A percentile compares a stretch with the other conserved stretches of the same genome.
These are phyloP conservation scores for Pseudopithomyces maydicus DNA, from an alignment of 2,329 filamentous ascomycete genomes.

Conservation along the genomic window DNA sequence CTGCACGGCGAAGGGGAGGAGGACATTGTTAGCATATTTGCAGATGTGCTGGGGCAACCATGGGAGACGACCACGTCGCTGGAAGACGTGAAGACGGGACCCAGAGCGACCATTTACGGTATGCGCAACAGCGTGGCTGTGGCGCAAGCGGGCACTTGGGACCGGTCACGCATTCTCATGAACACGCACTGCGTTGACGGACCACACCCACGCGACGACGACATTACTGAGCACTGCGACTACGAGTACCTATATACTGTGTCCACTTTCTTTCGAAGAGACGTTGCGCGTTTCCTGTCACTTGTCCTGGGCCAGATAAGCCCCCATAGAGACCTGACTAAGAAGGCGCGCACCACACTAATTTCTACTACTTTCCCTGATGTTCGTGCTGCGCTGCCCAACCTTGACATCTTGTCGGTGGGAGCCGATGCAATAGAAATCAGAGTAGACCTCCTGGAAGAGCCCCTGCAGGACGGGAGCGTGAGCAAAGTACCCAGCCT, in stretches of 20 bases:
- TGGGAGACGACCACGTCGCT: slow-evolving; percentile 65
- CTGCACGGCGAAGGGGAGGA: slow-evolving; percentile 75
- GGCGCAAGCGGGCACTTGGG: slow-evolving; percentile 62
- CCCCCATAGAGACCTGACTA: slow-evolving; percentile 76
- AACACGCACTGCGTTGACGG: slow-evolving; percentile 77
- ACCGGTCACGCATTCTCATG: slow-evolving; percentile 67
- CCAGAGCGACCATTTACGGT: slow-evolving; percentile 71
- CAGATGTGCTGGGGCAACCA: slow-evolving; percentile 78
- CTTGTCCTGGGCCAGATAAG: slow-evolving; percentile 80
- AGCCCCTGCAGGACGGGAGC: slow-evolving; percentile 67
- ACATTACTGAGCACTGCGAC: slow-evolving; percentile 72
- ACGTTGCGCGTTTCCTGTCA: slow-evolving; percentile 78
- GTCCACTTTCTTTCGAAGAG: slow-evolving; percentile 72
- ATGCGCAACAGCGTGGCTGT: slow-evolving; percentile 64
- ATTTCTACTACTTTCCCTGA: slow-evolving; percentile 90
- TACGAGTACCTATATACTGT: slow-evolving; percentile 87
- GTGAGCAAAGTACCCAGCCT: slow-evolving; percentile 74
- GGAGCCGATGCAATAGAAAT: slow-evolving; percentile 86
- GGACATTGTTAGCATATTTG: slow-evolving; percentile 74
- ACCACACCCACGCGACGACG: slow-evolving; percentile 63
- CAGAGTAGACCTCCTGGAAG: slow-evolving; percentile 79
- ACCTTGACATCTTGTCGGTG: slow-evolving; percentile 85
- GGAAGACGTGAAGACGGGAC: slow-evolving; percentile 58
- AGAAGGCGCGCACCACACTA: slow-evolving; percentile 79
- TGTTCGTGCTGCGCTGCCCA: slow-evolving; percentile 79